Evolutionary conservation across 768 basidiomycete genomes (phyloP).

Genomic region (Xerocomus potaroensis): DNA sequence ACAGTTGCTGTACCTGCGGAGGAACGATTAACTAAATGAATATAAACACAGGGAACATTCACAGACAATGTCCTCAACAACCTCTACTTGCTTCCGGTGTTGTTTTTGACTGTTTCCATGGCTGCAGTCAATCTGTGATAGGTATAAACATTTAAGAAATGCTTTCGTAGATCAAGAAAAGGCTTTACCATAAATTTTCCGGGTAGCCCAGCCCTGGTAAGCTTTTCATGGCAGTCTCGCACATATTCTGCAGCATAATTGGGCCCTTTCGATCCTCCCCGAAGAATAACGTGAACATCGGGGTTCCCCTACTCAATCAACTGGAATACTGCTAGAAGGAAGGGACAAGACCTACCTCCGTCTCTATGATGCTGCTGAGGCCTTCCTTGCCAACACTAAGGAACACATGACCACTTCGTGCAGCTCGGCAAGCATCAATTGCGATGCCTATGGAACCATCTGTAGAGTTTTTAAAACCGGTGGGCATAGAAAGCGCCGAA

Average conservation of each 20-base stretch:
- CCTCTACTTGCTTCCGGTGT: conserved; percentile 81
- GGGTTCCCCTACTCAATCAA: conserved; percentile 64
- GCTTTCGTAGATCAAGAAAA: neutral
- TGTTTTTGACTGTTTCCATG: conserved; percentile 96
- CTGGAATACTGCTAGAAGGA: conserved; percentile 1
- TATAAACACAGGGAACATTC: too few relatives aligned
- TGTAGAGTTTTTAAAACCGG: conserved; percentile 98
- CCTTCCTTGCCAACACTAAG: conserved; percentile 97
- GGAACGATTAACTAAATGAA: too few relatives aligned
- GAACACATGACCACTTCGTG: conserved; percentile 89
- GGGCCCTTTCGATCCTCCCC: conserved; percentile 86
- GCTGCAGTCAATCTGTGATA: conserved; percentile 83
- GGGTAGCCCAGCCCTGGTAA: conserved; percentile 72
- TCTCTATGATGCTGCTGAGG: conserved; percentile 91
- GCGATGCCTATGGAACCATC: conserved; percentile 91
- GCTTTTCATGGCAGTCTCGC: conserved; percentile 64
- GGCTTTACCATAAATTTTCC: conserved; percentile 80
- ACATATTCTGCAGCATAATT: conserved; percentile 84
- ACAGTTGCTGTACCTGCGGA: conserved; percentile 64
- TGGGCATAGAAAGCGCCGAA: conserved; percentile 88
- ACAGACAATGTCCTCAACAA: conserved; percentile 84
- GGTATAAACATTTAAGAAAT: neutral
- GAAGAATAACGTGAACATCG: conserved; percentile 90
- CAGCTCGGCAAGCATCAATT: conserved; percentile 92
- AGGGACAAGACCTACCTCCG: conserved; percentile 49